Evolutionary conservation across 1,139 yeast species (phyloP).

Genomic region (Lodderomyces orthopsilosis): DNA sequence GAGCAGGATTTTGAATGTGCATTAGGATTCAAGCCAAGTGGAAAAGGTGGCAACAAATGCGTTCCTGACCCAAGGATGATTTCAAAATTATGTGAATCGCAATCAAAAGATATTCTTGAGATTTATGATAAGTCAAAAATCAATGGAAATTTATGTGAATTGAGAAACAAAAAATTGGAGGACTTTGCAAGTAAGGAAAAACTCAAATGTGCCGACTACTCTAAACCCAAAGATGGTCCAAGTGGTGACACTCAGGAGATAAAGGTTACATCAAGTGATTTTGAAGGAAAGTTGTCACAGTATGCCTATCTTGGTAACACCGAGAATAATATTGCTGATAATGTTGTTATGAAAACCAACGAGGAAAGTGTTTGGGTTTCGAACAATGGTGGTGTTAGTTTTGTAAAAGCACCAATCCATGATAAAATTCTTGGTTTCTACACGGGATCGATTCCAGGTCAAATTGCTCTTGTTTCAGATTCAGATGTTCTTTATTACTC

Average conservation of each 20-base stretch:
- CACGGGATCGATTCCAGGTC: constrained; percentile 63
- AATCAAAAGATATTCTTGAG: constrained; percentile 19
- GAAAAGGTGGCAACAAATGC: constrained; percentile 45
- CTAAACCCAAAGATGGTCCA: constrained; percentile 25
- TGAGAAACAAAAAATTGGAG: constrained; percentile 23
- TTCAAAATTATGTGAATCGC: constrained; percentile 23
- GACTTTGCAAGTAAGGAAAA: constrained; percentile 27
- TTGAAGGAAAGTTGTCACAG: constrained; percentile 47
- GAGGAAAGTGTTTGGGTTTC: constrained; percentile 58
- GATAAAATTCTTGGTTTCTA: constrained; percentile 53
- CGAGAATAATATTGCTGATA: constrained; percentile 56
- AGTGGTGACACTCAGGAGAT: constrained; percentile 21
- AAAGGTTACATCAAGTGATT: constrained; percentile 16
- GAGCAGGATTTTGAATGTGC: constrained; percentile 73
- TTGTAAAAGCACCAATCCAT: constrained; percentile 47
- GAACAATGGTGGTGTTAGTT: constrained; percentile 71
- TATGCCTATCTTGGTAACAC: constrained; percentile 57
- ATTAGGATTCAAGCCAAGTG: constrained; percentile 47
- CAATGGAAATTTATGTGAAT: constrained; percentile 49
- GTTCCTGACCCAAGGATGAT: constrained; percentile 45
- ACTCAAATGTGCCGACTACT: constrained; percentile 34
- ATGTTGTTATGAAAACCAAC: constrained; percentile 62
- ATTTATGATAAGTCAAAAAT: constrained; percentile 40
- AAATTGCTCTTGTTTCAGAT: constrained; percentile 59
- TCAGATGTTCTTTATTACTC: constrained; percentile 54